Conservation (phyloP, 2,329 filamentous ascomycete genomes). For the Ophiocordyceps australis region DNA sequence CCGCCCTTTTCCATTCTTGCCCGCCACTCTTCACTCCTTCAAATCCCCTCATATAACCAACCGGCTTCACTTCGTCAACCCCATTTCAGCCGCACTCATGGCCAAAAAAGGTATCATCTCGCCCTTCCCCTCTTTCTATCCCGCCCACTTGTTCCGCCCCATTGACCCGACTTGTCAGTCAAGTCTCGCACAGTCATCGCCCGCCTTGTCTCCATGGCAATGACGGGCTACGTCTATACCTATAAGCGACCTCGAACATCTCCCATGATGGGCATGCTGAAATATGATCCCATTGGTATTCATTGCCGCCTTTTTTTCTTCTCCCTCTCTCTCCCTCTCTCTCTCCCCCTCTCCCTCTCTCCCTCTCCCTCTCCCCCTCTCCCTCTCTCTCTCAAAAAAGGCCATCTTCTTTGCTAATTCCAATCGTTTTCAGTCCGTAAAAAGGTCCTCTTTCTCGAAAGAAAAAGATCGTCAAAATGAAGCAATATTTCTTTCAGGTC, state of each 20-base stretch:
- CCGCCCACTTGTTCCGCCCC: not conserved
- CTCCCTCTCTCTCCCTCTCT: no score
- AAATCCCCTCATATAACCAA: not conserved
- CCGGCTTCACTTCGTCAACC: not conserved
- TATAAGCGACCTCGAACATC: constrained; percentile 66
- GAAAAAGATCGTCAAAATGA: constrained; percentile 58
- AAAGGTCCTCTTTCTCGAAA: constrained; percentile 89
- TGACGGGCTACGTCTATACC: constrained; percentile 96
- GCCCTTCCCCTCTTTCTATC: not conserved
- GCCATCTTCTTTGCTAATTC: not conserved
- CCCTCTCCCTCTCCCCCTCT: not conserved
- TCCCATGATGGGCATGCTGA: constrained; percentile 86
- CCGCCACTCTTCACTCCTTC: not conserved
- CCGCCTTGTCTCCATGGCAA: constrained; percentile 92
- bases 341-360: not conserved
- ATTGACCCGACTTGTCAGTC: constrained; percentile 24
- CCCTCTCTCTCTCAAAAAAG: no score
- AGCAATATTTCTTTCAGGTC: no score
- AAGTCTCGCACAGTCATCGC: constrained; percentile 89
- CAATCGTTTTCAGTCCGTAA: constrained; percentile 50
- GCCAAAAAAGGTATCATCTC: constrained; percentile 7
- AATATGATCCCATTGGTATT: constrained; percentile 94
- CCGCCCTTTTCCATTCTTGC: not conserved
- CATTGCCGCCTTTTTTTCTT: no score
- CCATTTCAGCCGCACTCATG: constrained; percentile 4